Evolutionary conservation across 257 asterid genomes (phyloP), one percentile per base, ranked within the genome.

Genomic region (Haberlea rhodopensis): DNA sequence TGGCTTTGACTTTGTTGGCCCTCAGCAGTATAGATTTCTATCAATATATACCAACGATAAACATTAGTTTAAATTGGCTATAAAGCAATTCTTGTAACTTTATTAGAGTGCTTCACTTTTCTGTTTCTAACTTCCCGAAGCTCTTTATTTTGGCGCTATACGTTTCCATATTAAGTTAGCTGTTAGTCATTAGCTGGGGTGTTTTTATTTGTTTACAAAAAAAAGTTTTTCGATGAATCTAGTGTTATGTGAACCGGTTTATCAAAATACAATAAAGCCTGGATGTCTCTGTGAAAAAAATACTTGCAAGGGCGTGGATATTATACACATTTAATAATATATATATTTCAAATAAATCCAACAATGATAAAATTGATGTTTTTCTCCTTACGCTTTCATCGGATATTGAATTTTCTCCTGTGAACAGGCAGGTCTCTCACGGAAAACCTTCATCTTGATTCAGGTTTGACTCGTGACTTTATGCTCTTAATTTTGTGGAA

Each of bases 381-480:
- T 11, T 40, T 40, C 48, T 40, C 48, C 18, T 40, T 18, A 40
- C 13, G 27, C 31, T 59, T 62, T 40, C 53, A 51, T 48, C 27
- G 13, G 58, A 52, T 53, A 40, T 60, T 28, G 69, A 46, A 63
- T 62, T 43, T 64, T 46, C 8, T 26, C 60, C 56, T 53, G 72
- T 71, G 53, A 49, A 52, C 95, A 92, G 99, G 96, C 85, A 25
- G 91, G 97, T 70, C 97, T 92, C 79, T 92, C 95, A 32, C 94
- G 96, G 49, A 76, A 73, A 77, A 54, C 86, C 75, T 89, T 92
- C 65, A 84, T 87, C 66, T 76, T 94, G 79, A 94, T 94, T 73
- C 99, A 94, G 99, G 97, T 92, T 79, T 74, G 88, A 25, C 68
- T 55, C 64, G 26, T 67, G 26, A 52, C 62, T 75, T 54, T 79